These are phyloP conservation scores for Pseudogymnoascus sp. DNA, from an alignment of 2,329 filamentous ascomycete species.

Conservation along the genomic window DNA sequence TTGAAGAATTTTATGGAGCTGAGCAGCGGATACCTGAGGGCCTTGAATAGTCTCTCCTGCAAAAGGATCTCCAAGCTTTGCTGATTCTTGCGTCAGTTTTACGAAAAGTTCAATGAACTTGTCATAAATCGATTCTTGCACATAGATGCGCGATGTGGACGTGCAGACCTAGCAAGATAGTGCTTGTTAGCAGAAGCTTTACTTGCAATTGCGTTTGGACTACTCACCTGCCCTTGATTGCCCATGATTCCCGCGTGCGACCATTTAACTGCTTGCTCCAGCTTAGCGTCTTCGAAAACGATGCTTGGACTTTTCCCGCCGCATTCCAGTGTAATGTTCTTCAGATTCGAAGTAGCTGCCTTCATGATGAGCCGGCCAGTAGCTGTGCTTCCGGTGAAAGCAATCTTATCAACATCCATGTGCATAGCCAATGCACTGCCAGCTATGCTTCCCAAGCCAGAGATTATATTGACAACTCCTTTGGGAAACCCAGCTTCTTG, in stretches of 20 bases:
- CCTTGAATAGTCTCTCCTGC: slow-evolving; percentile 38
- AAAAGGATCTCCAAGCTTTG: slow-evolving; percentile 38
- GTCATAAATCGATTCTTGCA: slow-evolving; percentile 49
- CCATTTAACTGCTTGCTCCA: slow-evolving; percentile 61
- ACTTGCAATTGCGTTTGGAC: slow-evolving; percentile 41
- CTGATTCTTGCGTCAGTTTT: slow-evolving; percentile 27
- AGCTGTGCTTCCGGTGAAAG: slow-evolving; percentile 66
- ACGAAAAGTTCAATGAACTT: slow-evolving; percentile 34
- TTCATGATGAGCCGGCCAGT: slow-evolving; percentile 69
- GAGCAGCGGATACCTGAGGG: slow-evolving; percentile 39
- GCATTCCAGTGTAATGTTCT: slow-evolving; percentile 58
- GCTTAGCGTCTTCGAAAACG: slow-evolving; percentile 55
- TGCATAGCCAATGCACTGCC: slow-evolving; percentile 61
- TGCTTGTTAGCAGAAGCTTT: no score
- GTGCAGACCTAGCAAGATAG: slow-evolving; percentile 46
- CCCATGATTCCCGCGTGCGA: slow-evolving; percentile 36
- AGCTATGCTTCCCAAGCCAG: slow-evolving; percentile 59
- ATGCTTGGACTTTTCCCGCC: slow-evolving; percentile 59
- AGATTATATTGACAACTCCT: slow-evolving; percentile 66
- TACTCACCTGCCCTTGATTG: not conserved
- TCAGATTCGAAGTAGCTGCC: slow-evolving; percentile 51
- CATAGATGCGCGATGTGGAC: slow-evolving; percentile 50
- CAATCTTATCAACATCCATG: slow-evolving; percentile 62
- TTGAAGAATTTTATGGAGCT: slow-evolving; percentile 38
- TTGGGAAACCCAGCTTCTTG: slow-evolving; percentile 66